phyloP scores from a whole-genome alignment of 495 filamentous ascomycete species.

The Neurospora pannonica region DNA sequence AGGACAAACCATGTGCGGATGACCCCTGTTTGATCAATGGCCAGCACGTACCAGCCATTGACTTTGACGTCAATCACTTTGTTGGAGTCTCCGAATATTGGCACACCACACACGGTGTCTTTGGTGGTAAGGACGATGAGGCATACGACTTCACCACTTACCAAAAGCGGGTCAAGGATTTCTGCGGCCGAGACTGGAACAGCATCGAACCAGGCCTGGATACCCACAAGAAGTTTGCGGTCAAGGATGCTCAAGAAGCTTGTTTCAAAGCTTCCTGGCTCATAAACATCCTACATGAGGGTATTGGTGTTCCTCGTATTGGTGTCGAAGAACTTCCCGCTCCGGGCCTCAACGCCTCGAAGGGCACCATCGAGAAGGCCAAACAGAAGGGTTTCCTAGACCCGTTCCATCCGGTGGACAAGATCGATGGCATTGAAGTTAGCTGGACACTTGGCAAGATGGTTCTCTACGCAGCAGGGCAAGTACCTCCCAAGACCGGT shows the following conservation, averaged over 20 bases:
- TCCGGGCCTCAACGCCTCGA: constrained; percentile 60
- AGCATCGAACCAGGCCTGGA: constrained; percentile 56
- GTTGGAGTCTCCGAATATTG: constrained; percentile 97
- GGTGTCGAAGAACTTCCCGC: constrained; percentile 53
- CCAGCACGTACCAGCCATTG: constrained; percentile 86
- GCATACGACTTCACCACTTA: constrained; percentile 90
- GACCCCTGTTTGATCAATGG: constrained; percentile 81
- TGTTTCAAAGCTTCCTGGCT: constrained; percentile 99
- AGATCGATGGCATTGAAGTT: constrained; percentile 87
- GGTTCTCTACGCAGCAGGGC: constrained; percentile 89
- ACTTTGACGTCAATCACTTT: constrained; percentile 97
- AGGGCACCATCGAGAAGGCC: constrained; percentile 57
- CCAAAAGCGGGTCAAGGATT: constrained; percentile 72
- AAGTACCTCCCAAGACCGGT: constrained; percentile 56
- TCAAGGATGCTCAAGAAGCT: constrained; percentile 65
- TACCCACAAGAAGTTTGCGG: constrained; percentile 45
- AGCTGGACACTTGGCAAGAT: constrained; percentile 98
- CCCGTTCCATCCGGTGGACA: constrained; percentile 87
- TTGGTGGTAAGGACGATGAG: constrained; percentile 71
- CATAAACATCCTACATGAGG: constrained; percentile 90
- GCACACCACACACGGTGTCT: constrained; percentile 96
- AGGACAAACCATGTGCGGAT: constrained; percentile 76
- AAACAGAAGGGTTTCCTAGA: constrained; percentile 75
- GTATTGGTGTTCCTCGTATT: constrained; percentile 88
- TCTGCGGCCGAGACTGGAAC: constrained; percentile 77